Base-by-base conservation (phyloP, 768 basidiomycete genomes). In the Tephrocybe sp. region DNA sequence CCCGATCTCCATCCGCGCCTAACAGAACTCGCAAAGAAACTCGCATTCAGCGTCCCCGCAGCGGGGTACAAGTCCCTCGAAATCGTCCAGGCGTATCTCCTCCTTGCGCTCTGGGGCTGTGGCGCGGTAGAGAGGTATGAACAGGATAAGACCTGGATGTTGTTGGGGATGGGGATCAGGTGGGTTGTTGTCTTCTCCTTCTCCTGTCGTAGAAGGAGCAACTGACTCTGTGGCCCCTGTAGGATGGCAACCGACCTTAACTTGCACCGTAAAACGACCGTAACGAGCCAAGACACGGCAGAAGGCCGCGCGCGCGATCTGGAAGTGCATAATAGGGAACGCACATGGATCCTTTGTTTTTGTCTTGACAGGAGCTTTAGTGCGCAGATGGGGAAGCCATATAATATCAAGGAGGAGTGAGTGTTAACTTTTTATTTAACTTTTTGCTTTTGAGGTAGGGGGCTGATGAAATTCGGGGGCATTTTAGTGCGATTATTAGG, bases 201-300 rank as follows among this genome's bases (percentile, higher is more conserved):
- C n/a, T 21, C 40, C 35, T 24, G 13, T 45, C 13, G 21, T n/a
- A 25, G 16, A 6, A 9, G 4, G 9, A 26, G 28, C 16, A 30
- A 38, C 13, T 60, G 30, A 45, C 21, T 21, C 21, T 35, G 6
- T 9, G 13, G 0, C 18, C 5, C 36, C 7, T 12, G 4, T 37
- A 92, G 95, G 46, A 94, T 97, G 89, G 97, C 88, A 9, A 96
- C 90, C 12, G 97, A 99, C 68, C 72, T 99, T 27, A 98, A 98
- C 65, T 69, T 99, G 47, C 95, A 98, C 64, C 85, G 95, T 47
- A 95, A 96, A 64, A 87, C 88, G 7, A 73, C 76, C 1, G 66
- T 77, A 34, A 68, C 71, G 18, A 81, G 75, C 55, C 74, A 77
- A 19, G 87, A 92, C 52, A 84, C 86, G 1, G 74, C 85, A n/a